A percentile compares a stretch with the other conserved stretches of the same genome.
Conservation (phyloP, 257 asterid species). For the Henckelia pumila region DNA sequence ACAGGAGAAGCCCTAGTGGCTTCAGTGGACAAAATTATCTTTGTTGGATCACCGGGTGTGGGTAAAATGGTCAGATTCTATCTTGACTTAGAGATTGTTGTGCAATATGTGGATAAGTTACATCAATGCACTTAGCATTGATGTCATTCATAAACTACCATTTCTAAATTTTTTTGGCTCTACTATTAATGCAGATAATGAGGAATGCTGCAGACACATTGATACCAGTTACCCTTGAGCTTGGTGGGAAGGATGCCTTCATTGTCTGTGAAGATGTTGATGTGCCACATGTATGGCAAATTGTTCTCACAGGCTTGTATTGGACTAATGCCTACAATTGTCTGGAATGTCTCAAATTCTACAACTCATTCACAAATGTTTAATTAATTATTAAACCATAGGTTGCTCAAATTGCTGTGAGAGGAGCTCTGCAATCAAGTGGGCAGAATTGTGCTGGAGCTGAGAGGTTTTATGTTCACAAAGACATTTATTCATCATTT, state of each 20-base stretch:
- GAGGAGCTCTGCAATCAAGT: constrained; percentile 94
- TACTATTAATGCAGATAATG: constrained; percentile 67
- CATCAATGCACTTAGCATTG: constrained; percentile 15
- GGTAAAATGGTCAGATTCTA: constrained; percentile 74
- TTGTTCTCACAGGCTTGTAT: constrained; percentile 27
- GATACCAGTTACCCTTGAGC: constrained; percentile 95
- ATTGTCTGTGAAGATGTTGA: constrained; percentile 94
- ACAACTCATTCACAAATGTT: constrained; percentile 4
- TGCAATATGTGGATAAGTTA: constrained; percentile 6
- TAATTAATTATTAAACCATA: constrained; percentile 31
- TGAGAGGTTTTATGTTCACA: constrained; percentile 95
- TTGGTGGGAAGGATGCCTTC: constrained; percentile 98
- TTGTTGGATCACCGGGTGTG: constrained; percentile 98
- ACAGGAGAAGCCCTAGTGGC: constrained; percentile 96
- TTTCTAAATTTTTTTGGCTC: constrained; percentile 9
- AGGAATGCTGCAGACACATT: constrained; percentile 80
- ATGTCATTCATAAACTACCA: constrained; percentile 20
- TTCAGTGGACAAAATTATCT: constrained; percentile 88
- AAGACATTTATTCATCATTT: constrained; percentile 67
- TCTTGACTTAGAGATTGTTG: constrained; percentile 9
- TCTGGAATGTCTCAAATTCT: constrained; percentile 12
- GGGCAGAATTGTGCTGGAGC: constrained; percentile 99
- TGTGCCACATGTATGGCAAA: constrained; percentile 71
- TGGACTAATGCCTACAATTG: constrained; percentile 6
- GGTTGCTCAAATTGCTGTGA: constrained; percentile 98